A percentile compares a stretch with the other conserved stretches of the same genome.
Conservation (phyloP, 2,329 filamentous ascomycete genomes). For the Elsinoe ampelina region DNA sequence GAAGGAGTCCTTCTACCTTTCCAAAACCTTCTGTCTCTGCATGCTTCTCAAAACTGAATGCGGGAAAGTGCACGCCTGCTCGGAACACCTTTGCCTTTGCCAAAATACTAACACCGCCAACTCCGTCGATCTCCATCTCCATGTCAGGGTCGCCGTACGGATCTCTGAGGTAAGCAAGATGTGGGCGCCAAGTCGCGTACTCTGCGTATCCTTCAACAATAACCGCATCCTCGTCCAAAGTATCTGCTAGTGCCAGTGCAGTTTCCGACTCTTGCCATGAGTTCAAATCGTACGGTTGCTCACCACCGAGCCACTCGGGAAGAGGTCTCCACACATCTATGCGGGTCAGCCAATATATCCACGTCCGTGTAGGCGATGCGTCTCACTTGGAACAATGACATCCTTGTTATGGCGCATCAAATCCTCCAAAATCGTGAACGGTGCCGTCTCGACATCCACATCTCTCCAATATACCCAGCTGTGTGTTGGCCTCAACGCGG, state of each 20-base stretch:
- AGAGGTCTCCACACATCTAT: slow-evolving; percentile 88
- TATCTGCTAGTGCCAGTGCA: slow-evolving; percentile 83
- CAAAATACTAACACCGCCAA: slow-evolving; percentile 93
- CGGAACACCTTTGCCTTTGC: slow-evolving; percentile 95
- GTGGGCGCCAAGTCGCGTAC: slow-evolving; percentile 95
- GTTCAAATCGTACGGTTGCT: slow-evolving; percentile 96
- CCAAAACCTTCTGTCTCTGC: slow-evolving; percentile 97
- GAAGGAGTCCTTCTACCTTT: slow-evolving; percentile 56
- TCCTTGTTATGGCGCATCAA: slow-evolving; percentile 99
- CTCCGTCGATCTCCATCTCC: slow-evolving; percentile 99
- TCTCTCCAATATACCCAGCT: slow-evolving; percentile 99
- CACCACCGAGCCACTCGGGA: slow-evolving; percentile 95
- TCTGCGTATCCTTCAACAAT: slow-evolving; percentile 98
- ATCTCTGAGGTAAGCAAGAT: slow-evolving; percentile 91
- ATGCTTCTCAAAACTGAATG: slow-evolving; percentile 97
- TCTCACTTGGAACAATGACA: slow-evolving; percentile 91
- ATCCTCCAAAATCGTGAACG: slow-evolving; percentile 93
- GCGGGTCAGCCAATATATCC: slow-evolving; percentile 15
- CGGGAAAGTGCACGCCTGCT: slow-evolving; percentile 90
- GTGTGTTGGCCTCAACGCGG: slow-evolving; percentile 84
- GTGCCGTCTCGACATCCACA: slow-evolving; percentile 94
- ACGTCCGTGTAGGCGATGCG: slow-evolving; percentile 25
- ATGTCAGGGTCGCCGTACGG: slow-evolving; percentile 97
- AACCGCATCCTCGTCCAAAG: slow-evolving; percentile 91
- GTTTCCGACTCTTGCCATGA: slow-evolving; percentile 99